Conservation (phyloP, 352 stramenopile species). For the Globisporangium emineosum region DNA sequence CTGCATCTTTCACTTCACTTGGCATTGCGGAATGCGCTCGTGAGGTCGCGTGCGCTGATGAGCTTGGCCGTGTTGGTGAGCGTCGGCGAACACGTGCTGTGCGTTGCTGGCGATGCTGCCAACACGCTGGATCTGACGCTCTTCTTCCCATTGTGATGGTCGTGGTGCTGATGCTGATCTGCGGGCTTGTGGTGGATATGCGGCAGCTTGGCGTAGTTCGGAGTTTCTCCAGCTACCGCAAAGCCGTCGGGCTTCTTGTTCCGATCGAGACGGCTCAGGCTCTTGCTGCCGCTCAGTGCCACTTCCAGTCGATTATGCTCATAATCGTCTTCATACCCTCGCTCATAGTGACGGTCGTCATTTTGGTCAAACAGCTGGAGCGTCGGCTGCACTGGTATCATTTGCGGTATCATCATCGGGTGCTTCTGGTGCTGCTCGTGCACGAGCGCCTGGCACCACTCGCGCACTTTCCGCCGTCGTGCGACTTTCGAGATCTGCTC, state of each 20-base stretch:
- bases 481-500: slow-evolving; percentile 58
- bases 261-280: slow-evolving; percentile 8
- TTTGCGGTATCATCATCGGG: neutral
- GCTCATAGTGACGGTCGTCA: neutral
- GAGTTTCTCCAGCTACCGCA: no score
- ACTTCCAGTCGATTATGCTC: neutral
- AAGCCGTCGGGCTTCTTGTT: slow-evolving; percentile 4
- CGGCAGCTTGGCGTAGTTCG: neutral
- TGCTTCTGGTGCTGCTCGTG: neutral
- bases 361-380: neutral
- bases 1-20: neutral
- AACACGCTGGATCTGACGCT: slow-evolving; percentile 5
- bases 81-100: slow-evolving; percentile 23
- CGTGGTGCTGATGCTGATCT: slow-evolving; percentile 8
- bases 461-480: slow-evolving; percentile 36
- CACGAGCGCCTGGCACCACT: slow-evolving; percentile 26
- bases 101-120: neutral
- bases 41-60: slow-evolving; percentile 40
- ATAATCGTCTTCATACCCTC: neutral
- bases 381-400: neutral
- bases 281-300: slow-evolving; percentile 7
- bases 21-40: neutral
- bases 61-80: slow-evolving; percentile 39
- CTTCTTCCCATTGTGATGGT: neutral
- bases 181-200: neutral